Evolutionary conservation across 1,284 basidiomycete genomes (phyloP).

Genomic region (Chondrostereum purpureum): DNA sequence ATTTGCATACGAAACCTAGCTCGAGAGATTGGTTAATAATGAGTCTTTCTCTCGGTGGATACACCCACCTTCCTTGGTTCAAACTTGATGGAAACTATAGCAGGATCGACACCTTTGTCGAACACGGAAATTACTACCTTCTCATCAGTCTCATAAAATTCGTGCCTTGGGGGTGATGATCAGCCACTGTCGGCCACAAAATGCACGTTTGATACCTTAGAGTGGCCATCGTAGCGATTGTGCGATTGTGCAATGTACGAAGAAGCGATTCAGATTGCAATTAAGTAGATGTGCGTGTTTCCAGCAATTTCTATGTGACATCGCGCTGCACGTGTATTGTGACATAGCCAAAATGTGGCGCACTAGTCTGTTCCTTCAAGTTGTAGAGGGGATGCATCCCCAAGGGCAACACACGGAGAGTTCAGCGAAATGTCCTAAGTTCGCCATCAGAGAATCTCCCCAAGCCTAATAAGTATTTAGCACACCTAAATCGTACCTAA

Average conservation of each 20-base stretch:
- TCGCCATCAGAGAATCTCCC: too few species aligned
- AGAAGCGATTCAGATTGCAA: background rate
- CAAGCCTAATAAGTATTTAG: too few species aligned
- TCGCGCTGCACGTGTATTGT: slow-evolving; percentile 4
- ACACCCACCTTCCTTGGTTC: slow-evolving; percentile 53
- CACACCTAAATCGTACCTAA: too few species aligned
- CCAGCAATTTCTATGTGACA: slow-evolving; percentile 4
- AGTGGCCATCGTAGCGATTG: slow-evolving; percentile 27
- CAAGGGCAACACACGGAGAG: too few species aligned
- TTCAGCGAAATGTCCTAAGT: too few species aligned
- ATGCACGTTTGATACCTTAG: slow-evolving; percentile 25
- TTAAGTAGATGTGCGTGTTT: background rate
- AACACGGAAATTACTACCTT: slow-evolving; percentile 72
- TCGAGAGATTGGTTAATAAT: slow-evolving; percentile 4
- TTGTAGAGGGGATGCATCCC: too few species aligned
- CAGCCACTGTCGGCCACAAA: background rate
- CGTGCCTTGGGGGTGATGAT: slow-evolving; percentile 48
- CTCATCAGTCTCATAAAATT: slow-evolving; percentile 84
- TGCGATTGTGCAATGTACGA: background rate
- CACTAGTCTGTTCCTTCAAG: background rate
- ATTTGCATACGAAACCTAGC: slow-evolving; percentile 53
- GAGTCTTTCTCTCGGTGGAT: slow-evolving; percentile 1
- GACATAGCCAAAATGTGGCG: background rate
- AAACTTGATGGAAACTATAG: slow-evolving; percentile 56
- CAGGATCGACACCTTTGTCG: slow-evolving; percentile 69